A percentile compares a stretch with the other conserved stretches of the same genome.
Evolutionary conservation across 176 grass and related monocot species (phyloP).

Genomic region (Aegilops umbellulata): DNA sequence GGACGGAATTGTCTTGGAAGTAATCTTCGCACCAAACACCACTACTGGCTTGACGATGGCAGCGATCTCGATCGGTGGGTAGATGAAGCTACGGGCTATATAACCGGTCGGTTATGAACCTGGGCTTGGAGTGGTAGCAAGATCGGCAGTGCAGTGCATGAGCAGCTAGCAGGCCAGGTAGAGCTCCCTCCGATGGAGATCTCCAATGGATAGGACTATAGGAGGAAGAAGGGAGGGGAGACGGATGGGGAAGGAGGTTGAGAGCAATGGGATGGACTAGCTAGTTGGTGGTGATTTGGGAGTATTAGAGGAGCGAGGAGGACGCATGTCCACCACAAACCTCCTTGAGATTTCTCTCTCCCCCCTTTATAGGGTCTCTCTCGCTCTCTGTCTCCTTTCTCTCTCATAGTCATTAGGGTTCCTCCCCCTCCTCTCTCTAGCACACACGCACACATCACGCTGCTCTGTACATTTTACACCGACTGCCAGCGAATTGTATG

Average conservation of each 20-base stretch:
- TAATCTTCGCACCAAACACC: neutral
- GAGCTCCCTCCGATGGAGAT: conserved; percentile 29
- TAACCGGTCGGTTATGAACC: neutral
- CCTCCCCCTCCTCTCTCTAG: conserved; percentile 2
- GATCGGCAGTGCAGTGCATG: conserved; percentile 27
- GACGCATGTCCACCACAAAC: conserved; percentile 82
- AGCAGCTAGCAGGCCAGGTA: neutral
- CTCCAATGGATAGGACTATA: conserved; percentile 30
- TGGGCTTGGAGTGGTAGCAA: neutral
- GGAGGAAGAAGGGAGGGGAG: conserved; percentile 10
- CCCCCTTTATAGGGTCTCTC: conserved; percentile 37
- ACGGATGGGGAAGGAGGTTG: neutral
- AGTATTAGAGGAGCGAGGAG: conserved; percentile 39
- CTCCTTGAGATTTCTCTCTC: conserved; percentile 52
- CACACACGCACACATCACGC: neutral
- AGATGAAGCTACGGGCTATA: neutral
- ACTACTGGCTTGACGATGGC: neutral
- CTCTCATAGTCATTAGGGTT: conserved; percentile 23
- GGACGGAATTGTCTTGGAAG: neutral
- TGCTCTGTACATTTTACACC: conserved; percentile 16
- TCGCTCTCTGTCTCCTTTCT: conserved; percentile 21
- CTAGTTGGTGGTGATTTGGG: conserved; percentile 43
- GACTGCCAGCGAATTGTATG: neutral
- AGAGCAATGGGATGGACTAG: conserved; percentile 24
- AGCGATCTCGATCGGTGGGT: neutral